Conservation (phyloP, 1,284 basidiomycete species). For the Sporisorium iseilematis-ciliati region DNA sequence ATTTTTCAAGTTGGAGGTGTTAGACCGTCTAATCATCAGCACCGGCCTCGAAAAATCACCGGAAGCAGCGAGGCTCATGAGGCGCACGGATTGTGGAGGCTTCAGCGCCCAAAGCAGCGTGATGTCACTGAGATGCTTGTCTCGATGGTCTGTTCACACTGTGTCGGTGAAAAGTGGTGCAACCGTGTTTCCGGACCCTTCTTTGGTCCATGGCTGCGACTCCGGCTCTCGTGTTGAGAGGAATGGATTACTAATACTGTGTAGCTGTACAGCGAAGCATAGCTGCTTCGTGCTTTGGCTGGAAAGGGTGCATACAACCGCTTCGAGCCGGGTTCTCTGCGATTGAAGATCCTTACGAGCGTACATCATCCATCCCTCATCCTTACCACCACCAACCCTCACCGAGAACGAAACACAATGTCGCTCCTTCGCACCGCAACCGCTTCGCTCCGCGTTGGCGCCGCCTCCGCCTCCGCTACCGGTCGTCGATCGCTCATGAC, state of each 20-base stretch:
- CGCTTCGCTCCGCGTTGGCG: constrained; percentile 14
- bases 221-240: not conserved
- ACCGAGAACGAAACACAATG: constrained; percentile 22
- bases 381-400: no score
- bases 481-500: constrained; percentile 31
- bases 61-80: not conserved
- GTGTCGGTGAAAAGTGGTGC: not conserved
- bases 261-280: not conserved
- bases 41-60: not conserved
- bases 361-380: constrained; percentile 5
- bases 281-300: not conserved
- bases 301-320: not conserved
- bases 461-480: constrained; percentile 10
- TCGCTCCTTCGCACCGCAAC: constrained; percentile 43
- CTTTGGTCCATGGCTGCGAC: not conserved
- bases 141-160: constrained; percentile 1
- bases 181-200: constrained; percentile 1
- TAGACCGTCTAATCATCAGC: not conserved
- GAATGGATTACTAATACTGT: constrained; percentile 2
- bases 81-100: constrained; percentile 22
- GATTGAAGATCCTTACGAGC: not conserved
- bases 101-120: not conserved
- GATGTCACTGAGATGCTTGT: constrained; percentile 17
- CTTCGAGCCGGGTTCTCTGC: not conserved
- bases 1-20: no score